These are phyloP conservation scores for Malassezia vespertilionis DNA, from an alignment of 1,284 basidiomycete species.

Conservation along the genomic window DNA sequence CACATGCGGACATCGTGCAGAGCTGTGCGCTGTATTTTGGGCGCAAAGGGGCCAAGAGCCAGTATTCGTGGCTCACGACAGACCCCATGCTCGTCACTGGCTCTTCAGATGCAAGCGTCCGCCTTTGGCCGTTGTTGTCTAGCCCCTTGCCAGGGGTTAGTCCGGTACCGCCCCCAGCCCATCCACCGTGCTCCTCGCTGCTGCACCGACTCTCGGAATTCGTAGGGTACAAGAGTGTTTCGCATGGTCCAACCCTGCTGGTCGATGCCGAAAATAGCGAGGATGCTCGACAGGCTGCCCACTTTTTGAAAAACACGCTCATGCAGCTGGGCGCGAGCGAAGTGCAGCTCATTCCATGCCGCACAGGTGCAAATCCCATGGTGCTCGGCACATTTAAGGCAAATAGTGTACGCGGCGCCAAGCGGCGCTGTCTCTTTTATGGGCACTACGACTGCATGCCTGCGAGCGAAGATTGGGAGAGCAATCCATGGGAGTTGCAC, in stretches of 20 bases:
- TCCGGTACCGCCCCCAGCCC: neutral
- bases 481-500: constrained; percentile 69
- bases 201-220: constrained; percentile 7
- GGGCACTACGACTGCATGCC: constrained; percentile 43
- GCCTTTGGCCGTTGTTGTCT: constrained; percentile 4
- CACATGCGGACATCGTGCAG: constrained; percentile 21
- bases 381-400: constrained; percentile 37
- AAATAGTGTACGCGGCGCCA: constrained; percentile 6
- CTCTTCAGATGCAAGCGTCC: constrained; percentile 20
- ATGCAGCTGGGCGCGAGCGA: constrained; percentile 33
- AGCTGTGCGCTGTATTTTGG: constrained; percentile 17
- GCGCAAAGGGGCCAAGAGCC: neutral
- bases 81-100: constrained; percentile 27
- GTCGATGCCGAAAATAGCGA: constrained; percentile 58
- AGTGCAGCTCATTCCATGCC: constrained; percentile 27
- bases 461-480: constrained; percentile 56
- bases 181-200: too few relatives aligned
- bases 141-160: neutral
- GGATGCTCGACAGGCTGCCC: constrained; percentile 51
- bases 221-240: constrained; percentile 8
- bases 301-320: constrained; percentile 33
- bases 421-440: constrained; percentile 32
- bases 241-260: constrained; percentile 4
- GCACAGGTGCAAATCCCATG: constrained; percentile 28
- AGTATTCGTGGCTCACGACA: constrained; percentile 7